These are phyloP conservation scores for Ophiorrhiza pumila DNA, from an alignment of 257 asterid genomes.

Conservation along the genomic window DNA sequence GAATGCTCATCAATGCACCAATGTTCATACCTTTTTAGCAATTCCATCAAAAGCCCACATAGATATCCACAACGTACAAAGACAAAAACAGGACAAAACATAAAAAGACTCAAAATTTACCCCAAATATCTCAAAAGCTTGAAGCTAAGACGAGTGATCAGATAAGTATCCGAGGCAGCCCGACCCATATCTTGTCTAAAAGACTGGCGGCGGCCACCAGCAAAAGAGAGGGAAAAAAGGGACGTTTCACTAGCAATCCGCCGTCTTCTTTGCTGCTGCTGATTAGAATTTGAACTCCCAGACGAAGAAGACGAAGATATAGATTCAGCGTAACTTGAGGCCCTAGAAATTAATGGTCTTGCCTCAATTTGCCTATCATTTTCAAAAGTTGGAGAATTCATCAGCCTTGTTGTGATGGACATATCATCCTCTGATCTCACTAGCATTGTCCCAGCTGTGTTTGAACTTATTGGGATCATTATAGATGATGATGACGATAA, in stretches of 20 bases:
- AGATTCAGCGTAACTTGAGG: constrained; percentile 42
- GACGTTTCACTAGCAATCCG: constrained; percentile 55
- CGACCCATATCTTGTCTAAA: constrained; percentile 39
- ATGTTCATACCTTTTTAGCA: background rate
- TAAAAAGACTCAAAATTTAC: constrained; percentile 33
- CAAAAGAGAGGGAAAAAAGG: constrained; percentile 35
- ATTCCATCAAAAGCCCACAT: background rate
- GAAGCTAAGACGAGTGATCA: constrained; percentile 53
- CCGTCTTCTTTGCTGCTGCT: constrained; percentile 64
- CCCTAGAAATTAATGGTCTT: constrained; percentile 57
- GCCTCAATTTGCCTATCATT: constrained; percentile 47
- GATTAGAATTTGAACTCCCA: constrained; percentile 21
- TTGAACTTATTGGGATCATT: constrained; percentile 9
- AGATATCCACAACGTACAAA: background rate
- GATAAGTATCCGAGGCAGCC: constrained; percentile 55
- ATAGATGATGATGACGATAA: constrained; percentile 36
- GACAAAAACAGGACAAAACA: background rate
- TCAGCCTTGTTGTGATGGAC: constrained; percentile 36
- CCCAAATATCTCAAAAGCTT: constrained; percentile 67
- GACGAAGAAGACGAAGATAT: constrained; percentile 6
- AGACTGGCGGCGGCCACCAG: constrained; percentile 25
- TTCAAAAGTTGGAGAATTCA: constrained; percentile 40
- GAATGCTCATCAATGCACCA: background rate
- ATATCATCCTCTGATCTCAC: constrained; percentile 51
- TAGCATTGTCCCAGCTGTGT: constrained; percentile 35